Base-by-base conservation (phyloP, 2,329 filamentous ascomycete genomes). In the Proliferodiscus dingleyae region DNA sequence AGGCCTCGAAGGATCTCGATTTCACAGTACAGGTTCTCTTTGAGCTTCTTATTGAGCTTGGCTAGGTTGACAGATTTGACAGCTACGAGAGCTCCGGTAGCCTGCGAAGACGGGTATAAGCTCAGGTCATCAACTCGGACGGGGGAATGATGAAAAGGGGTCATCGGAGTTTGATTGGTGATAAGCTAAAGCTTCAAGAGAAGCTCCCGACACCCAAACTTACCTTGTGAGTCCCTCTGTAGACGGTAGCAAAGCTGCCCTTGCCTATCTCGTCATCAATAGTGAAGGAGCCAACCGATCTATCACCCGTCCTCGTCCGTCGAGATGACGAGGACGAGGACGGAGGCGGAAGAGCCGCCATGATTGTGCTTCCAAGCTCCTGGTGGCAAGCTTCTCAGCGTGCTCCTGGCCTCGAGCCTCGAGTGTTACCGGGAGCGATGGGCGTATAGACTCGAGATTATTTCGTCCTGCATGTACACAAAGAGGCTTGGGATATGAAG, bases 201-300 rank as follows among this genome's bases (percentile, higher is more conserved):
- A n/a, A n/a, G n/a, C n/a, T n/a, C n/a, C n/a, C n/a, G n/a, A n/a
- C n/a, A n/a, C n/a, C n/a, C 23, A 30, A 30, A 70, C 83, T 69
- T 71, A 95, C 89, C 71, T 85, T 85, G 69, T 94, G 87, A 58
- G 83, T 81, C 54, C 87, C 89, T 65, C 86, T 81, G 66, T 93
- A 97, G 56, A 98, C 93, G 57, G 89, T 89, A 55, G 93, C 93
- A 73, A 97, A 98, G 72, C 93, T 97, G 52, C 93, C 93, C 71
- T 93, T 93, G 53, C 93, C 93, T 65, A 97, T 96, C 71, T 96
- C 88, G 58, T 86, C 83, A 58, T 89, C 80, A 61, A 91, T 83
- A 60, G 79, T 78, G 68, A 94, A 96, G 10, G 54, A 55, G 61
- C 85, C 81, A 56, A 89, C 88, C 60, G 93, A 66, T 58, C 65